Evolutionary conservation across 1,284 basidiomycete genomes (phyloP), one percentile per base, ranked within the genome.

Genomic region (Fomitiporia mediterranea): DNA sequence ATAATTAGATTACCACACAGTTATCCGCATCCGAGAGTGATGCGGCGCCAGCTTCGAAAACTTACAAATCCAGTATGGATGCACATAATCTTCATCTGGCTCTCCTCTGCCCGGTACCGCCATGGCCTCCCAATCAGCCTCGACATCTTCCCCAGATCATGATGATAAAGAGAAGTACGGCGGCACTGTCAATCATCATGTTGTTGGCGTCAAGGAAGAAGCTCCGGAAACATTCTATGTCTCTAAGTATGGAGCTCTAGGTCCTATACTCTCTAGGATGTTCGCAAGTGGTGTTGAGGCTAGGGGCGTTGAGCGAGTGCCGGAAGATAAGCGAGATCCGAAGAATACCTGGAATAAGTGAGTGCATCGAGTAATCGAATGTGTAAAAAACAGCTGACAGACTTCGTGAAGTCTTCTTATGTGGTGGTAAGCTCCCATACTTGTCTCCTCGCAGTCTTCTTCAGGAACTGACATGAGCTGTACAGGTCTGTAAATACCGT

Each of bases 341-440:
- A 77, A 72, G 58, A 73, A 79, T 55, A 67, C 70, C 49, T 79
- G 76, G 76, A 79, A 78, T 62, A 80, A 75, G 77, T 78, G 43
- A 43, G 69, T 67, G 4, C n/a, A 13, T 7, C 27, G 7, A 6
- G 8, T 9, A 32, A 11, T 6, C 6, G 32, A 34, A n/a, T 28
- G 27, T 15, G 25, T n/a, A 9, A 25, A 46, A 46, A 15, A 8
- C 27, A 13, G 8, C 30, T 43, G 32, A 23, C 28, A 21, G 15
- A 11, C 37, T 34, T 49, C 25, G 37, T 28, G 4, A 17, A 78
- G 77, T 62, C 61, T 79, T 37, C 65, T 79, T 19, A 75, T 79
- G 74, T 78, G 77, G 75, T 78, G 74, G 77, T 74, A 51, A 59
- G 70, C 57, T 40, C n/a, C 5, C 19, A 5, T 46, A 4, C n/a